Evolutionary conservation across 257 asterid genomes (phyloP), one percentile per base, ranked within the genome.

Genomic region (Hygrophila difformis): DNA sequence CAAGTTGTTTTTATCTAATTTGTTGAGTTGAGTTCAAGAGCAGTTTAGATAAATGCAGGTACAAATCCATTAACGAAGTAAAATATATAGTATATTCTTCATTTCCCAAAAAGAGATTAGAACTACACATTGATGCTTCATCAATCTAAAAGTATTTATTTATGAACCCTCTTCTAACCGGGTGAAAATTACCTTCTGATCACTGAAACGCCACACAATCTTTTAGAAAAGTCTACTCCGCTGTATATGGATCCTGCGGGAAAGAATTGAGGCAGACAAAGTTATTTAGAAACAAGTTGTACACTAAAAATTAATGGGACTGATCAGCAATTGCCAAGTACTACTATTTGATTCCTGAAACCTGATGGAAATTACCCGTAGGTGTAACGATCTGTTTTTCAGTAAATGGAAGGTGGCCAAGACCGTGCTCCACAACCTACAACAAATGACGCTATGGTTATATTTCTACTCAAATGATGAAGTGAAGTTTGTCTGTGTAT

Each of bases 321-420:
- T 26, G 31, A 26, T 8, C 31, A 5, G 8, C 0, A 26, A 26
- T 26, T 26, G 4, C 31, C n/a, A n/a, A n/a, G n/a, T n/a, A n/a
- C n/a, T n/a, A n/a, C n/a, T n/a, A n/a, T n/a, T 26, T 26, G 7
- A 26, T 26, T 3, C 31, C 4, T 3, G 1, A 26, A 26, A 26
- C 31, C 31, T 26, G 8, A 39, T 12, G 49, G 23, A 26, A 15
- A 29, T 47, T 47, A 84, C 97, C 97, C 64, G 98, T 89, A 11
- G 98, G 98, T 60, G 98, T 89, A 35, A 36, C 58, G 36, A 82
- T 63, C 82, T 85, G 98, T 58, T 82, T 85, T 68, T 89, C 98
- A 5, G 87, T 82, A 47, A 89, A 89, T 21, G 98, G 98, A 61
- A 89, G 96, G 61, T 89, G 96, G 49, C 98, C 96, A 28, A 89